Evolutionary conservation across 768 basidiomycete species (phyloP).

Genomic region (Panus rudis): DNA sequence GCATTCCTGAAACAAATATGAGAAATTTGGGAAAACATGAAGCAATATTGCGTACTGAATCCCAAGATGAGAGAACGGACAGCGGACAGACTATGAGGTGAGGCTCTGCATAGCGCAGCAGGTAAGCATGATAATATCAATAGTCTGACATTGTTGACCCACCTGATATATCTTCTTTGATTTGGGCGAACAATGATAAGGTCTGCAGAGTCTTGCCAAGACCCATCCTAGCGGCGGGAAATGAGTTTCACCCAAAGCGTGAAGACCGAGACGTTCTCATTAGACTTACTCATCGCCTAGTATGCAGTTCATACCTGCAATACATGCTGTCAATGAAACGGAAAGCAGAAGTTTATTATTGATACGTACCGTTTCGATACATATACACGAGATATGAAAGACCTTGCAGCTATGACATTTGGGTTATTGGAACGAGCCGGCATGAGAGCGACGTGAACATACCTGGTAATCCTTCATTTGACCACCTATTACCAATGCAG

Average conservation of each 20-base stretch:
- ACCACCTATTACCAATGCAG: constrained; percentile 44
- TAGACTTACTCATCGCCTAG: constrained; percentile 57
- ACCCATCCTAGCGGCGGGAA: constrained; percentile 41
- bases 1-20: constrained; percentile 34
- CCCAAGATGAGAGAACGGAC: constrained; percentile 57
- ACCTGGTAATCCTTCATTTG: constrained; percentile 71
- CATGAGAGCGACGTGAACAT: constrained; percentile 3
- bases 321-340: neutral
- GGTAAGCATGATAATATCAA: no score
- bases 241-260: neutral
- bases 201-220: constrained; percentile 65
- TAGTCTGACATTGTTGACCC: no score
- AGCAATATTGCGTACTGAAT: constrained; percentile 31
- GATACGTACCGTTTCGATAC: constrained; percentile 53
- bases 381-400: constrained; percentile 59
- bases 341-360: neutral
- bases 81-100: constrained; percentile 72
- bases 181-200: constrained; percentile 59
- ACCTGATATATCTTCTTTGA: constrained; percentile 48
- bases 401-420: constrained; percentile 40
- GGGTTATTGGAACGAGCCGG: neutral
- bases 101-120: no score
- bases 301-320: constrained; percentile 58
- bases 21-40: constrained; percentile 1
- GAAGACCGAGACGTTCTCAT: neutral